phyloP scores from a whole-genome alignment of 331 rosid genomes.

The Erythrophleum ivorense region DNA sequence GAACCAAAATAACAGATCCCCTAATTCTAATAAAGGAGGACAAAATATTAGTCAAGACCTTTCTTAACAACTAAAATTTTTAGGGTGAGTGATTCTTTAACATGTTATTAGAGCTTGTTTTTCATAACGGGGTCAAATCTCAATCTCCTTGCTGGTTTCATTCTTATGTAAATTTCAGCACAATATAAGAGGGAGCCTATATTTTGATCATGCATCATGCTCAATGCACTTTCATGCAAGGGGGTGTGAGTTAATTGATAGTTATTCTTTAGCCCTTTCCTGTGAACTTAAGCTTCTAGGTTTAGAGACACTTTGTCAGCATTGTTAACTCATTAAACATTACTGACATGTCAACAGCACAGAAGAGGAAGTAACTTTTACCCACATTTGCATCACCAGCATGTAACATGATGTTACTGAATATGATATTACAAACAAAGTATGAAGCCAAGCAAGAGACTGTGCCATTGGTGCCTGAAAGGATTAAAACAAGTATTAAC shows the following conservation, averaged over 20 bases:
- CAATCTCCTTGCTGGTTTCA: conserved; percentile 3
- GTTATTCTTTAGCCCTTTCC: neutral
- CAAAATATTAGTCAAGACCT: conserved; percentile 28
- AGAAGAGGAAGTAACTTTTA: conserved; percentile 35
- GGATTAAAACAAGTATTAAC: conserved; percentile 32
- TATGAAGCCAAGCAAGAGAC: conserved; percentile 78
- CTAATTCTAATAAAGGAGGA: neutral
- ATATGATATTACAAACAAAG: conserved; percentile 73
- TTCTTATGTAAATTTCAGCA: neutral
- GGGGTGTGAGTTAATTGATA: conserved; percentile 23
- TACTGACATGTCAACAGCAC: conserved; percentile 18
- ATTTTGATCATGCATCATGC: conserved; percentile 17
- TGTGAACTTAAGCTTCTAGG: conserved; percentile 1
- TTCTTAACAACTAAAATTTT: conserved; percentile 10
- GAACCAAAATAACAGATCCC: conserved; percentile 1
- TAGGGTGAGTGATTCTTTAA: conserved; percentile 20
- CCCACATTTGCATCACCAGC: conserved; percentile 85
- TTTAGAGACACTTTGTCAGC: conserved; percentile 10
- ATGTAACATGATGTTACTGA: conserved; percentile 75
- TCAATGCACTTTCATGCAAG: conserved; percentile 1
- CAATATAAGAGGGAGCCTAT: neutral
- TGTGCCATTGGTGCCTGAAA: conserved; percentile 89
- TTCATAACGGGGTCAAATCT: neutral
- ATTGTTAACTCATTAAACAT: conserved; percentile 9
- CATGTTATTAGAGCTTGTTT: conserved; percentile 19